Evolutionary conservation across 176 grass and related monocot genomes (phyloP), one percentile per base, ranked within the genome.

Genomic region (Phoenix dactylifera): DNA sequence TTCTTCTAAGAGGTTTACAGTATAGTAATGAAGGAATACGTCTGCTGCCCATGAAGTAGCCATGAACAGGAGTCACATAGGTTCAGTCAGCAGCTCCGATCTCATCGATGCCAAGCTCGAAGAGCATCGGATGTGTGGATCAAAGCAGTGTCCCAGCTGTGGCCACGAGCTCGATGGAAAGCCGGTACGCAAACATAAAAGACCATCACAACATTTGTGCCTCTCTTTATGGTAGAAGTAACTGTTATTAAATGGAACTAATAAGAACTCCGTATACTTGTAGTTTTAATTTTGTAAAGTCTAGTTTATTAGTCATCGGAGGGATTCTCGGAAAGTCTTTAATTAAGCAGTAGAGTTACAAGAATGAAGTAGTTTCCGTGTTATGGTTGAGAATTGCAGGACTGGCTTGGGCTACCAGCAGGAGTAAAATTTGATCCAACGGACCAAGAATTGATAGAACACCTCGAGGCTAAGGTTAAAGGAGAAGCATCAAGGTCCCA

Each of bases 341-440:
- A 44, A 44, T 44, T 44, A 14, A 44, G 35, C 35, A 44, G 35
- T 44, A 44, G 1, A 44, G 10, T 44, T 44, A 44, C 9, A 44
- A 44, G 10, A 44, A 12, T 44, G 35, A 44, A 44, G 10, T 1
- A 44, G 35, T 44, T 44, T 44, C 35, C 2, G 1, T 44, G 12
- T 44, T 44, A 39, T 44, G 35, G 35, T 48, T 39, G 56, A 56
- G 52, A 51, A 23, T 62, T 76, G 19, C 23, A 97, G 81, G 83
- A 88, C 65, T 97, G 88, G 86, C 62, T 92, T 19, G 75, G 84
- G 26, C 62, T 91, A 20, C 81, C 88, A 7, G 84, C 78, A 0
- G 87, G 87, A 50, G 81, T 92, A 63, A 97, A 97, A 67, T 97
- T 92, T 65, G 93, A 97, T 58, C 93, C 93, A 16, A 83, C 93